Conservation (phyloP, 495 filamentous ascomycete genomes). For the Oidiodendron maius region DNA sequence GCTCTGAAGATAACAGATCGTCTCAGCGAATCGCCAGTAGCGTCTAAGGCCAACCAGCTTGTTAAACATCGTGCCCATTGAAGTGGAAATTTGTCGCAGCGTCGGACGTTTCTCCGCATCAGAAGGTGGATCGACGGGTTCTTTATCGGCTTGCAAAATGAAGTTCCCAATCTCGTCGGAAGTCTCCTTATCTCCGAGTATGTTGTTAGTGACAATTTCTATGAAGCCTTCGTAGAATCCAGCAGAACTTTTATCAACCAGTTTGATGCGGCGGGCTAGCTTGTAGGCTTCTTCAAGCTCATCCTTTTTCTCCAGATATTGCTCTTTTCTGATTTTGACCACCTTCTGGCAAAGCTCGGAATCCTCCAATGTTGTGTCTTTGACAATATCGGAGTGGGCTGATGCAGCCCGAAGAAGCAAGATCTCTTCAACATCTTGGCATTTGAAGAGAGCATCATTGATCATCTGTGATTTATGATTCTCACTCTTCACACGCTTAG, state of each 20-base stretch:
- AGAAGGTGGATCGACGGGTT: too few species aligned
- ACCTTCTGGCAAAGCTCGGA: neutral
- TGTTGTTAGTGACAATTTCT: neutral
- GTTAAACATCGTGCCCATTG: neutral
- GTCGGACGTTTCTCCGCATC: too few species aligned
- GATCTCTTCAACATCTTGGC: neutral
- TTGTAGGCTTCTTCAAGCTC: neutral
- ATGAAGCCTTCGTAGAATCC: neutral
- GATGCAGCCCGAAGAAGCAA: slow-evolving; percentile 1
- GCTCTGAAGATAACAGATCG: neutral
- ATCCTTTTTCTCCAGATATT: neutral
- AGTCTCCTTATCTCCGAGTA: neutral
- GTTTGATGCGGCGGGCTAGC: neutral
- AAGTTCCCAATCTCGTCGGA: neutral
- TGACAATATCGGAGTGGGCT: neutral
- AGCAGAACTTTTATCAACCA: neutral
- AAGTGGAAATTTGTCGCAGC: too few species aligned
- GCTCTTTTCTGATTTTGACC: neutral
- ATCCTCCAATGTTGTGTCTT: neutral
- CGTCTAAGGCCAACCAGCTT: neutral
- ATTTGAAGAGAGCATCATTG: neutral
- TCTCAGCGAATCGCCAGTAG: neutral
- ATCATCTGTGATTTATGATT: slow-evolving; percentile 4
- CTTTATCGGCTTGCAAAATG: too few species aligned
- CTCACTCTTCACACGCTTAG: slow-evolving; percentile 28